Conservation (phyloP, 768 basidiomycete species). For the Psilocybe sp. region DNA sequence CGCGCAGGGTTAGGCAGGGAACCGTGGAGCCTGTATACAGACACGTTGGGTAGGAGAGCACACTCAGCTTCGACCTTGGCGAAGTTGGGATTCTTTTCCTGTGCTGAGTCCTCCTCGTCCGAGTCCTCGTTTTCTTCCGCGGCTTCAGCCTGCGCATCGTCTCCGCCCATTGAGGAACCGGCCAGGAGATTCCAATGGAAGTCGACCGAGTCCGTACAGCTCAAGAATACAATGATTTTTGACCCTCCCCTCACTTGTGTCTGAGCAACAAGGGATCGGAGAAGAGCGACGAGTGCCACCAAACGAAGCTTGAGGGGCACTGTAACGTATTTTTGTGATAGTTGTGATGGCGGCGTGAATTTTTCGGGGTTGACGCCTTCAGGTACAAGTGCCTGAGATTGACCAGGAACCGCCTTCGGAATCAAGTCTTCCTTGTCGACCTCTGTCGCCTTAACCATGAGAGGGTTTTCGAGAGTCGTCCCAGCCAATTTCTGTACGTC, state of each 20-base stretch:
- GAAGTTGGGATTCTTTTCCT: constrained; percentile 21
- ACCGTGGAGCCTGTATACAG: constrained; percentile 89
- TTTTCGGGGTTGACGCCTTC: constrained; percentile 37
- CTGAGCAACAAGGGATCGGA: constrained; percentile 76
- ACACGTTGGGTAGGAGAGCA: constrained; percentile 75
- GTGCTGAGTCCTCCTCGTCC: constrained; percentile 22
- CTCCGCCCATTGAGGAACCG: constrained; percentile 60
- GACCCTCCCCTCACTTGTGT: constrained; percentile 47
- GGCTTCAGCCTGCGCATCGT: constrained; percentile 18
- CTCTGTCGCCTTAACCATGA: constrained; percentile 78
- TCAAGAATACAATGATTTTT: constrained; percentile 93
- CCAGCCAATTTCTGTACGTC: constrained; percentile 94
- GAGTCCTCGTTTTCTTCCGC: constrained; percentile 12
- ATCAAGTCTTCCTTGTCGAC: constrained; percentile 31
- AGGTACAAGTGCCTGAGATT: constrained; percentile 7
- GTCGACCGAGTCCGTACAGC: constrained; percentile 97
- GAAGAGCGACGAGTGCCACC: constrained; percentile 82
- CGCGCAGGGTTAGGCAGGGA: constrained; percentile 82
- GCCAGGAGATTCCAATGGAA: constrained; percentile 90
- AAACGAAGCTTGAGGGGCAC: constrained; percentile 93
- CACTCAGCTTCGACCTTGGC: constrained; percentile 62
- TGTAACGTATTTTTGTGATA: constrained; percentile 86
- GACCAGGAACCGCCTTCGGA: not conserved
- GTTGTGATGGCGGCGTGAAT: constrained; percentile 92
- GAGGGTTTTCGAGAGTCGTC: constrained; percentile 69